These are phyloP conservation scores for Tuber microsphaerosporum DNA, from an alignment of 495 filamentous ascomycete species.

Conservation along the genomic window DNA sequence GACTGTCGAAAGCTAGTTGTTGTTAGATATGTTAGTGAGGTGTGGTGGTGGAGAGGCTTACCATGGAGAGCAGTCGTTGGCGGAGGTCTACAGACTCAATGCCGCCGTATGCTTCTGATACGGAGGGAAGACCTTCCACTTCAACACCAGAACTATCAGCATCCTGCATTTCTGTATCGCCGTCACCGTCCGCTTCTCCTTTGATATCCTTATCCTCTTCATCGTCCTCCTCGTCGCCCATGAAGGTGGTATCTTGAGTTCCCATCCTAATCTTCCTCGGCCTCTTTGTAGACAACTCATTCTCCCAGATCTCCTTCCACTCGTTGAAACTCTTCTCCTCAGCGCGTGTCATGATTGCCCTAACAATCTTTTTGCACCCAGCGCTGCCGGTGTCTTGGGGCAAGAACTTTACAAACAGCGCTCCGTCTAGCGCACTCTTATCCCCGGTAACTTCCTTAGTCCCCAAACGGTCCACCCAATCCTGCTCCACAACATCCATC, in stretches of 20 bases:
- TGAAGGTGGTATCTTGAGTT: slow-evolving; percentile 43
- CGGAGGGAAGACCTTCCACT: slow-evolving; percentile 18
- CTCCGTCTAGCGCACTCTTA: slow-evolving; percentile 38
- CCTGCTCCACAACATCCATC: slow-evolving; percentile 66
- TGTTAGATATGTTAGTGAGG: slow-evolving; percentile 33
- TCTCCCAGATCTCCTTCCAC: slow-evolving; percentile 56
- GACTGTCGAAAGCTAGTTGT: slow-evolving; percentile 49
- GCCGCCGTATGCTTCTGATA: slow-evolving; percentile 42
- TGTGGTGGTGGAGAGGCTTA: slow-evolving; percentile 25
- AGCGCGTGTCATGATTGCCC: slow-evolving; percentile 61
- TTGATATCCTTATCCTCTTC: slow-evolving; percentile 46
- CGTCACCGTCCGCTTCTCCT: slow-evolving; percentile 31
- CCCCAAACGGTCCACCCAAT: slow-evolving; percentile 59
- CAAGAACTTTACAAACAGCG: slow-evolving; percentile 54
- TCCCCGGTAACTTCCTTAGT: slow-evolving; percentile 47
- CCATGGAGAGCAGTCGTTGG: slow-evolving; percentile 44
- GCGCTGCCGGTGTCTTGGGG: slow-evolving; percentile 43
- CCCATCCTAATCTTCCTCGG: slow-evolving; percentile 49
- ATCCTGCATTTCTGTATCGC: slow-evolving; percentile 35
- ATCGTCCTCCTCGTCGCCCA: slow-evolving; percentile 45
- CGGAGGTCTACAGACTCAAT: slow-evolving; percentile 44
- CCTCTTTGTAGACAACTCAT: slow-evolving; percentile 58
- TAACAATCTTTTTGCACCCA: slow-evolving; percentile 50
- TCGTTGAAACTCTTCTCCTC: slow-evolving; percentile 46
- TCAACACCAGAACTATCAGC: slow-evolving; percentile 45